Percentiles rank a stretch among this genome's conserved stretches.
phyloP scores from a whole-genome alignment of 495 filamentous ascomycete genomes.

The Collariella sp. region DNA sequence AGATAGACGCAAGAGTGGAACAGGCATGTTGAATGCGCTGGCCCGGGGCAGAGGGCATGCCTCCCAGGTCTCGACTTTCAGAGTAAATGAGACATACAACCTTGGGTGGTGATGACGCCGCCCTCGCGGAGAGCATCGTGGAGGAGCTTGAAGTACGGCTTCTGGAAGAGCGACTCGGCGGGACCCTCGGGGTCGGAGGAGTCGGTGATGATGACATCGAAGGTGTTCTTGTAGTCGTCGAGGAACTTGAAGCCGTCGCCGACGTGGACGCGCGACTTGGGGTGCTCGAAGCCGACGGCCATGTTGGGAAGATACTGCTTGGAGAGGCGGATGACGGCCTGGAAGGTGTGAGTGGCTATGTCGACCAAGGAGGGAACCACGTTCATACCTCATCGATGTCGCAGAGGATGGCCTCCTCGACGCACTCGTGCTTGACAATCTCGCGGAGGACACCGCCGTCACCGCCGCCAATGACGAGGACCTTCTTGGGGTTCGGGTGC shows the following conservation, averaged over 20 bases:
- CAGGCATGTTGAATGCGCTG: constrained; percentile 24
- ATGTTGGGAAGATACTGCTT: constrained; percentile 97
- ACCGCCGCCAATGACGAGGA: constrained; percentile 94
- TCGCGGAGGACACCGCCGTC: constrained; percentile 96
- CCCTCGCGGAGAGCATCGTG: constrained; percentile 81
- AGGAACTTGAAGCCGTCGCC: constrained; percentile 99
- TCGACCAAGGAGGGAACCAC: background rate
- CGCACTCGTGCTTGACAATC: constrained; percentile 92
- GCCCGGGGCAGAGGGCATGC: constrained; percentile 13
- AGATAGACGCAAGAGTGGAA: constrained; percentile 13
- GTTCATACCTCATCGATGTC: constrained; percentile 87
- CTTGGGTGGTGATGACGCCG: constrained; percentile 99
- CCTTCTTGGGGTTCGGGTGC: constrained; percentile 94
- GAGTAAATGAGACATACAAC: constrained; percentile 83
- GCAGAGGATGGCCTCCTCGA: constrained; percentile 90
- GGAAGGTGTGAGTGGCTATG: constrained; percentile 10
- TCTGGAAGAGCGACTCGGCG: constrained; percentile 93
- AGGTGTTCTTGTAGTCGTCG: constrained; percentile 82
- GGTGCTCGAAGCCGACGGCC: constrained; percentile 85
- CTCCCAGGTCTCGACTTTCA: constrained; percentile 27
- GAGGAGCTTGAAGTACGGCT: constrained; percentile 94
- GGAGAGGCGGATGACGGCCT: constrained; percentile 95
- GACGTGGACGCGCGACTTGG: constrained; percentile 81
- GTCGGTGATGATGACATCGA: constrained; percentile 99
- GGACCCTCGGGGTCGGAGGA: constrained; percentile 95